phyloP scores from a whole-genome alignment of 2,329 filamentous ascomycete species.

The Paraconiothyrium brasiliense region DNA sequence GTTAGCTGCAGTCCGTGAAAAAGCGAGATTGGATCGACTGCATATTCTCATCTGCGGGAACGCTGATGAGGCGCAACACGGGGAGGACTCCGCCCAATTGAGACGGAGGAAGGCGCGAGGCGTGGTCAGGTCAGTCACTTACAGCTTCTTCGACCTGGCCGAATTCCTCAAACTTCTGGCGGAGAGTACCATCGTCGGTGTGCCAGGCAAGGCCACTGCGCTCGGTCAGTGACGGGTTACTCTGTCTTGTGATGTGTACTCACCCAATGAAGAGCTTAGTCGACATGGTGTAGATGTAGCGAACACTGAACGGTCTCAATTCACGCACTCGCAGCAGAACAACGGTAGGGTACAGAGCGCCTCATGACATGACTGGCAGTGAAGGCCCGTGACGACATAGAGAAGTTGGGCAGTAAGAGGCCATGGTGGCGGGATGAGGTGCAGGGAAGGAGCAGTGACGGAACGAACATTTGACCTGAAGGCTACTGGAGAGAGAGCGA shows the following conservation, averaged over 20 bases:
- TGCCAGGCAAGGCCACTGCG: conserved; percentile 95
- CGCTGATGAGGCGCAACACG: not conserved
- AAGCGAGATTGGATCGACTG: not conserved
- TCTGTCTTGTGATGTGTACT: conserved; percentile 44
- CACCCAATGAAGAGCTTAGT: conserved; percentile 92
- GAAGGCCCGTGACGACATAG: conserved; percentile 28
- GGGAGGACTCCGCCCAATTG: conserved; percentile 1
- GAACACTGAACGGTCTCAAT: conserved; percentile 52
- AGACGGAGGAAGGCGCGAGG: conserved; percentile 10
- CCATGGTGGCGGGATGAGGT: conserved; percentile 39
- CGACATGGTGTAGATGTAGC: conserved; percentile 69
- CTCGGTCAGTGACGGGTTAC: conserved; percentile 20
- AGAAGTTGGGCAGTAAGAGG: conserved; percentile 31
- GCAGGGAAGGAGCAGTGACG: conserved; percentile 44
- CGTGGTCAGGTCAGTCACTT: conserved; percentile 57
- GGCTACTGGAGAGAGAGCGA: conserved; percentile 35
- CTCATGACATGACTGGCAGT: conserved; percentile 31
- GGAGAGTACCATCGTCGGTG: conserved; percentile 87
- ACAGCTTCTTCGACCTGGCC: conserved; percentile 94
- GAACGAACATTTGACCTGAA: conserved; percentile 52
- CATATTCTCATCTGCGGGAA: not conserved
- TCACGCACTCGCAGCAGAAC: conserved; percentile 43
- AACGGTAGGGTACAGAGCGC: conserved; percentile 40
- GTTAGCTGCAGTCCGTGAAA: conserved; percentile 25
- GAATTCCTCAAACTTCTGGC: conserved; percentile 91